A percentile compares a stretch with the other conserved stretches of the same genome.
Evolutionary conservation across 306 rosid species (phyloP).

Genomic region (Dalbergia cultrata): DNA sequence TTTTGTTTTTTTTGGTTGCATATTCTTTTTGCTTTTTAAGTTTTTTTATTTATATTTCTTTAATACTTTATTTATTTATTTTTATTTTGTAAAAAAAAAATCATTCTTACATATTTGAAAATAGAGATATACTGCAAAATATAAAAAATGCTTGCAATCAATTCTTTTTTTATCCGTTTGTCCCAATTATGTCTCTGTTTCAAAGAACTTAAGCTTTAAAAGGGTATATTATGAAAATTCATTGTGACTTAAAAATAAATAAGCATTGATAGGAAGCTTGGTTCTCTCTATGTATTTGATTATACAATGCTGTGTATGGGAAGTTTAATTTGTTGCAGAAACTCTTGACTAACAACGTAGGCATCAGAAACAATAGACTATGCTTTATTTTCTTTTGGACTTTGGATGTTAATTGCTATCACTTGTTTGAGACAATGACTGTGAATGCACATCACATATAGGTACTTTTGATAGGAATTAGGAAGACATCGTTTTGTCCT

Average conservation of each 20-base stretch:
- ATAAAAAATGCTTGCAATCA: too few relatives aligned
- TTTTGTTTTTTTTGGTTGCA: too few relatives aligned
- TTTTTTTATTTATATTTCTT: too few relatives aligned
- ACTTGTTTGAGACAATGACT: not conserved
- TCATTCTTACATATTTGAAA: too few relatives aligned
- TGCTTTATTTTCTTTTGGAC: conserved; percentile 26
- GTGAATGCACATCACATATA: not conserved
- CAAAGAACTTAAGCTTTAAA: not conserved
- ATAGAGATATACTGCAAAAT: too few relatives aligned
- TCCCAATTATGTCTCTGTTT: not conserved
- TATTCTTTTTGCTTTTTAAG: too few relatives aligned
- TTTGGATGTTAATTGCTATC: not conserved
- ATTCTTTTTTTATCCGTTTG: not conserved
- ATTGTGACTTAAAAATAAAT: not conserved
- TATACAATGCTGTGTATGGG: not conserved
- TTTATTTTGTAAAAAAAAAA: too few relatives aligned
- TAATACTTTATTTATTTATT: too few relatives aligned
- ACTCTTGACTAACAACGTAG: not conserved
- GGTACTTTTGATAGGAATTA: not conserved
- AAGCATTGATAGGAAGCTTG: not conserved
- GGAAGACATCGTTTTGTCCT: not conserved
- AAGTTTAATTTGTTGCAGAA: not conserved
- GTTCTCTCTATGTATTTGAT: not conserved
- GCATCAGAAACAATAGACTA: not conserved
- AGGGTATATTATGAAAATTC: not conserved